Base-by-base conservation (phyloP, 805 yeast species). In the Saturnispora sanitii region DNA sequence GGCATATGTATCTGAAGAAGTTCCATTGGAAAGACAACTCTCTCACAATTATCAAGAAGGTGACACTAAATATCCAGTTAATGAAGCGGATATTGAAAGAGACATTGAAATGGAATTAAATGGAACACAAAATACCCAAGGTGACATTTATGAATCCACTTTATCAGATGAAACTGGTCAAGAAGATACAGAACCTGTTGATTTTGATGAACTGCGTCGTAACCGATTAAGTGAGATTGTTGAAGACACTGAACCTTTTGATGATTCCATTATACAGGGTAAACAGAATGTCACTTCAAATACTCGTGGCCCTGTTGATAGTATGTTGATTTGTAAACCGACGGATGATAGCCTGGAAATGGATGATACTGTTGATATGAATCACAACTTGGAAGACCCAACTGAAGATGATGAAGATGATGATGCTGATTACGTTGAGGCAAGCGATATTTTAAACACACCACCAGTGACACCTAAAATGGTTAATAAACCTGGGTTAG, bases 231-330 rank as follows among this genome's bases (percentile, higher is more conserved):
- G 47, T 2, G 47, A 44, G 37, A 46, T 46, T 23, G 42, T 27
- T 16, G 49, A 46, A 30, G 46, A 42, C 16, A 42, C 47, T 31
- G 46, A 48, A 33, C 33, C 36, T 6, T 41, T 48, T 29, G 45
- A 48, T 34, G 49, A 43, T 21, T 17, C 31, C 3, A 9, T 18
- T 4, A 12, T 8, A 13, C 17, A 29, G 31, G 31, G 15, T 25
- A 35, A 4, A 23, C 26, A n/a, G n/a, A n/a, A n/a, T n/a, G n/a
- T n/a, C n/a, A 7, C 11, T 27, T 7, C n/a, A 27, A 27, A 27
- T n/a, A n/a, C n/a, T n/a, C 38, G 42, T n/a, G 44, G 32, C 6
- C 21, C n/a, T 3, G 15, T 35, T 4, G 32, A 41, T 26, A 40
- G 36, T 17, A 27, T 37, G 17, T 18, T 28, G 5, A 36, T 36